Base-by-base conservation (phyloP, 2,329 filamentous ascomycete species). In the Monosporascus ibericus region DNA sequence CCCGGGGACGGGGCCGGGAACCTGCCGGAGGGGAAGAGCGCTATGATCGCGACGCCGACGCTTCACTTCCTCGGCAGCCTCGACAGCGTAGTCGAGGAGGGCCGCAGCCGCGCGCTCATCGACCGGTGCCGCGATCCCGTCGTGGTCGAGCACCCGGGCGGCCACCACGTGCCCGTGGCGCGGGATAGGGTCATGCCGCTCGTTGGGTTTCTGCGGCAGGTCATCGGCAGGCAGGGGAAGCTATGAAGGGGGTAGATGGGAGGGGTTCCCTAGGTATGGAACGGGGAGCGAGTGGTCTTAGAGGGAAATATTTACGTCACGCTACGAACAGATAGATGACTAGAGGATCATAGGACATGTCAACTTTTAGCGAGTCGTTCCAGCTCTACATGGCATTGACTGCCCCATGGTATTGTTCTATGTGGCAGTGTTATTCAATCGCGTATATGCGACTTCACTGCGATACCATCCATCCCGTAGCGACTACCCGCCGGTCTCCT, bases 71-170 rank as follows among this genome's bases (percentile, higher is more conserved):
- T 96, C 25, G 92, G 92, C 1, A 86, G 84, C 50, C 73, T 96
- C 60, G 92, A 96, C 72, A 90, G 87, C 3, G 89, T 96, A 1
- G 92, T 97, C 0, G 88, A 91, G 34, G 92, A 96, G 74, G 70
- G 71, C 50, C 75, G 89, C 63, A 89, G 83, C 67, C 74, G 80
- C 62, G 79, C 75, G 22, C 70, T 96, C 53, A 77, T 88, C 3
- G 84, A 90, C 24, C 76, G 79, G 47, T 90, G 85, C 67, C 51
- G 73, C 70, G 44, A 78, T 82, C 49, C 77, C 0, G 46, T 75
- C 64, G 75, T 82, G 58, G 65, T 82, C 61, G 80, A 87, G 61
- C 90, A 95, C 70, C 92, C 92, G 1, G 92, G 92, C 7, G 92
- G 92, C 0, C 92, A 97, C 68, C 91, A 95, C 64, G 81, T 96